Base-by-base conservation (phyloP, 2,329 filamentous ascomycete species). In the Colletotrichum tofieldiae region DNA sequence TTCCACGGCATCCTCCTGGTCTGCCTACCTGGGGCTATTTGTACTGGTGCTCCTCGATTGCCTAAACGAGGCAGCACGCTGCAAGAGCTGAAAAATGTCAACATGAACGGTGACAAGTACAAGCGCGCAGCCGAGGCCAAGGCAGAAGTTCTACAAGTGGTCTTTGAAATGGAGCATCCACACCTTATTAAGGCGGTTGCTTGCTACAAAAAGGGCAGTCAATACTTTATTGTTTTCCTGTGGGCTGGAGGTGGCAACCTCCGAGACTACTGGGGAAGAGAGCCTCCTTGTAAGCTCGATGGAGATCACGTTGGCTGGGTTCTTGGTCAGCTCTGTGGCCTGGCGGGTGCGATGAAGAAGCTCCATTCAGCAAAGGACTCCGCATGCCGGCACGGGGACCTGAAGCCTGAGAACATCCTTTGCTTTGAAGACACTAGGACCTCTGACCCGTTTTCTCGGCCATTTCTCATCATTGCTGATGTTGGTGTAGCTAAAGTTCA, bases 351-450 rank as follows among this genome's bases (percentile, higher is more conserved):
- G 2, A 45, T 72, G 1, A 11, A 47, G 5, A 35, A 7, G 14
- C 41, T 67, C 1, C 64, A 72, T 41, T 41, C 47, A 3, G 16
- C 23, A 12, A 23, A 62, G 39, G 49, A 67, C 8, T 8, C 29
- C 5, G 3, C 4, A 3, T 67, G 47, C 2, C 43, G 69, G 2
- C 69, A 72, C 1, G 69, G 69, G 1, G 69, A 72, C 5, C 9
- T 72, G n/a, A 72, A 72, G 45, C 69, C 64, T 0, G 69, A 72
- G 20, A 72, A 72, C 32, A 68, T 72, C 11, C 64, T 72, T 2
- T 18, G 60, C 37, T 68, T 72, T 5, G 43, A 52, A 12, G 23
- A 63, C 20, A 29, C 16, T 1, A 39, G 12, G 3, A 16, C 1
- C 37, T 51, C 32, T 18, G 37, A 47, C 8, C 20, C 52, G 1